Evolutionary conservation across 192 early-diverging fungal genomes (phyloP), one percentile per base, ranked within the genome.

Genomic region (Phlyctochytrium planicorne): DNA sequence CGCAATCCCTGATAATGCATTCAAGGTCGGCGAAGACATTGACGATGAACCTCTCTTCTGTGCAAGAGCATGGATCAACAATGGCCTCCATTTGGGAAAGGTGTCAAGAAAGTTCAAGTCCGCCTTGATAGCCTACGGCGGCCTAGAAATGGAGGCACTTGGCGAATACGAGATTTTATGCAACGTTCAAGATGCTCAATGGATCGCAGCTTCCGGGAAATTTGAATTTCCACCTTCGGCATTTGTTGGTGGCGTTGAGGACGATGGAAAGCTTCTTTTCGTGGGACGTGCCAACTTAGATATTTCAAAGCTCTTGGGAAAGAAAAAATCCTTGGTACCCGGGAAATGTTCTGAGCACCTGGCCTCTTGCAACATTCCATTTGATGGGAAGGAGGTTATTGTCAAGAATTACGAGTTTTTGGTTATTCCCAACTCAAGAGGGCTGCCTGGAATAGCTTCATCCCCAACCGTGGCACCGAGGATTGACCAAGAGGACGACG

Each of bases 331-430:
- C 14, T 25, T 29, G 55, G 10, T 6, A 6, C 55, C 55, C 6
- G 55, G 55, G 14, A 57, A 57, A 29, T 47, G 40, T 47, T 14
- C 6, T 10, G 20, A 57, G 10, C 55, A 10, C 55, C 10, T 25
- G 20, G 16, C 55, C 55, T 10, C 14, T 57, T 57, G 55, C 55
- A 57, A 57, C 25, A 29, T 57, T 14, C 55, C 55, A 6, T 57
- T 57, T 57, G 55, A 57, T 27, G 55, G 55, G 12, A 57, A 57
- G 55, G 55, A 57, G 55, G 55, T 57, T 57, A 29, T 10, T 27
- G 12, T 57, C 20, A 57, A 57, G 55, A 6, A 10, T 6, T 57
- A 24, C 55, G 55, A 57, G 55, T 12, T 57, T 57, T 29, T 57
- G 55, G 20, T 14, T 10, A 27, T 47, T 47, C n/a, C n/a, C n/a